Evolutionary conservation across 768 basidiomycete genomes (phyloP).

Genomic region (Leccinum obscurum): DNA sequence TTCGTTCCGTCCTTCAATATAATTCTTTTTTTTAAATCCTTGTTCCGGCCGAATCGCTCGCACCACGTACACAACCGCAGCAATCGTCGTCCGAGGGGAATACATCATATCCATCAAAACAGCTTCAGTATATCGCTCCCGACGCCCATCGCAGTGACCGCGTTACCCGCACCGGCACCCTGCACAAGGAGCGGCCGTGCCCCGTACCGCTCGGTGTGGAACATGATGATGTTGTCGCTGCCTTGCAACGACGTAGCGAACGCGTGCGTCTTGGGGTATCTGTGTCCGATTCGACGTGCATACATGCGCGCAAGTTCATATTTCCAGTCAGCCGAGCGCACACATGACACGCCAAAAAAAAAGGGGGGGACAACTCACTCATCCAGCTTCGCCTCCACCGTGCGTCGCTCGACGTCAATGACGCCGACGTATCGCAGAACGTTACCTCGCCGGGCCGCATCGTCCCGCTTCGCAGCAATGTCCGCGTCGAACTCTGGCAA

Average conservation of each 20-base stretch:
- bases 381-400: constrained; percentile 85
- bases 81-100: background rate
- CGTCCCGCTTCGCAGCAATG: constrained; percentile 73
- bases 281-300: constrained; percentile 30
- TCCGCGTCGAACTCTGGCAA: constrained; percentile 82
- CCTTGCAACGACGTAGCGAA: constrained; percentile 96
- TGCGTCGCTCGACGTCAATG: constrained; percentile 67
- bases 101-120: background rate
- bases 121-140: constrained; percentile 79
- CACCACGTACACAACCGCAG: constrained; percentile 6
- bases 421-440: constrained; percentile 95
- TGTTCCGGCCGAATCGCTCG: constrained; percentile 4
- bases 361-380: constrained; percentile 51
- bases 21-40: background rate
- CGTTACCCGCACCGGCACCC: constrained; percentile 96
- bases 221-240: constrained; percentile 97
- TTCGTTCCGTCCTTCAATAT: background rate
- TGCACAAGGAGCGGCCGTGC: constrained; percentile 89
- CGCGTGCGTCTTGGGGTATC: constrained; percentile 87
- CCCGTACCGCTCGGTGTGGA: constrained; percentile 91
- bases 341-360: background rate
- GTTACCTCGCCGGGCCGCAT: constrained; percentile 75
- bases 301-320: background rate
- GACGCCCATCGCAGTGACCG: constrained; percentile 98
- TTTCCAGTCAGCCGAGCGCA: background rate